These are phyloP conservation scores for Hypoxylon fragiforme DNA, from an alignment of 495 filamentous ascomycete species.

Conservation along the genomic window DNA sequence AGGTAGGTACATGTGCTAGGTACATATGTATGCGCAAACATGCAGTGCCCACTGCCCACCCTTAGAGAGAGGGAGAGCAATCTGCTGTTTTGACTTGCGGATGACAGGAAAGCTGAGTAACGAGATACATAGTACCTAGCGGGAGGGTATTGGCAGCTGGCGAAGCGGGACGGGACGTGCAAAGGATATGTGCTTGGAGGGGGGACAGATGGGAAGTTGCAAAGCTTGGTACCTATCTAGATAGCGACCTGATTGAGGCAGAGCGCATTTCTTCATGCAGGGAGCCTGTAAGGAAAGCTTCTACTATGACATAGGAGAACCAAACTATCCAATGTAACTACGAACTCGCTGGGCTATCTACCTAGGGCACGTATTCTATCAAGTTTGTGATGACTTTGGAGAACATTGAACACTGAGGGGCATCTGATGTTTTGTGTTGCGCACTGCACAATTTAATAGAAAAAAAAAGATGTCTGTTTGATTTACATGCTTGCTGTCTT, in stretches of 20 bases:
- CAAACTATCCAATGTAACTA: too few species aligned
- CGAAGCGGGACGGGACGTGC: constrained; percentile 12
- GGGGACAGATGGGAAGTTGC: constrained; percentile 4
- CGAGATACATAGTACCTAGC: background rate
- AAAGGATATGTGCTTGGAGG: constrained; percentile 10
- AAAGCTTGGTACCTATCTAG: too few species aligned
- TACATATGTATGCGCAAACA: constrained; percentile 6
- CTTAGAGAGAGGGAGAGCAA: too few species aligned
- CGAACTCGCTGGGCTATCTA: background rate
- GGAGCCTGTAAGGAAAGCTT: constrained; percentile 15
- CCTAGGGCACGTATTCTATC: background rate
- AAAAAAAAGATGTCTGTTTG: too few species aligned
- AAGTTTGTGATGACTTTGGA: too few species aligned
- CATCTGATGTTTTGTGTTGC: too few species aligned
- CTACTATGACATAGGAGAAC: constrained; percentile 2
- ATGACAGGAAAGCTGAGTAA: constrained; percentile 4
- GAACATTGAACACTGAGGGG: too few species aligned
- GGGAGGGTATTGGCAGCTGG: constrained; percentile 21
- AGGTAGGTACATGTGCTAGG: too few species aligned
- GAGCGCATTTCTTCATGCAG: constrained; percentile 13
- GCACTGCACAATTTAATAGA: too few species aligned
- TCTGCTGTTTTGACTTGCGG: constrained; percentile 5
- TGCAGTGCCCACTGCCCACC: too few species aligned
- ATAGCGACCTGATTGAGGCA: constrained; percentile 8
- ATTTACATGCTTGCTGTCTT: too few species aligned